Conservation (phyloP, 2,329 filamentous ascomycete genomes). For the Lachnellula willkommii region DNA sequence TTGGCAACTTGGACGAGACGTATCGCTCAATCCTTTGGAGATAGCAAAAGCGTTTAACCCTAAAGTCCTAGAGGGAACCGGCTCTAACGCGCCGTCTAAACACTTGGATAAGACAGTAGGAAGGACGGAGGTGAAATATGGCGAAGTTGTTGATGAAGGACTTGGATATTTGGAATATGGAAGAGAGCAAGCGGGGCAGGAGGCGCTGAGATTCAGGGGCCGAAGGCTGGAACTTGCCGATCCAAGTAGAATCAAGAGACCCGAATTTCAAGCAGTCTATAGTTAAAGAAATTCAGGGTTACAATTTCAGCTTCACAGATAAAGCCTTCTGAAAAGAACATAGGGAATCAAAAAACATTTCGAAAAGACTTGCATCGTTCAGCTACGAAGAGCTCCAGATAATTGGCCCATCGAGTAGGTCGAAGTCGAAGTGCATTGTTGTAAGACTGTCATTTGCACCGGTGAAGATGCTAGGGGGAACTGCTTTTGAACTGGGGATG, state of each 20-base stretch:
- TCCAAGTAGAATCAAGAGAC: not conserved
- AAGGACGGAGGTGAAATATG: conserved; percentile 1
- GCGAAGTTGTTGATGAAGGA: conserved; percentile 2
- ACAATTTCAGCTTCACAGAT: not conserved
- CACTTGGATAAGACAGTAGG: not conserved
- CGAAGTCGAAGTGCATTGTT: too few species aligned
- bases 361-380: too few species aligned
- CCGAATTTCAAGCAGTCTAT: not conserved
- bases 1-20: conserved; percentile 8
- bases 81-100: conserved; percentile 2
- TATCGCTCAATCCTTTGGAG: conserved; percentile 10
- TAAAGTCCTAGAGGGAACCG: conserved; percentile 3
- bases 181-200: not conserved
- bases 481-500: not conserved
- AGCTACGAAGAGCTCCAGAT: too few species aligned
- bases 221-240: conserved; percentile 4
- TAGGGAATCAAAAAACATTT: too few species aligned
- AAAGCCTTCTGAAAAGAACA: not conserved
- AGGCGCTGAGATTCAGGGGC: not conserved
- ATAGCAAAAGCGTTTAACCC: conserved; percentile 12
- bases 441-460: too few species aligned
- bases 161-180: not conserved
- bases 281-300: not conserved
- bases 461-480: too few species aligned
- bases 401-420: too few species aligned